Conservation (phyloP, 1,284 basidiomycete genomes). For the Leccinum angustisporum region DNA sequence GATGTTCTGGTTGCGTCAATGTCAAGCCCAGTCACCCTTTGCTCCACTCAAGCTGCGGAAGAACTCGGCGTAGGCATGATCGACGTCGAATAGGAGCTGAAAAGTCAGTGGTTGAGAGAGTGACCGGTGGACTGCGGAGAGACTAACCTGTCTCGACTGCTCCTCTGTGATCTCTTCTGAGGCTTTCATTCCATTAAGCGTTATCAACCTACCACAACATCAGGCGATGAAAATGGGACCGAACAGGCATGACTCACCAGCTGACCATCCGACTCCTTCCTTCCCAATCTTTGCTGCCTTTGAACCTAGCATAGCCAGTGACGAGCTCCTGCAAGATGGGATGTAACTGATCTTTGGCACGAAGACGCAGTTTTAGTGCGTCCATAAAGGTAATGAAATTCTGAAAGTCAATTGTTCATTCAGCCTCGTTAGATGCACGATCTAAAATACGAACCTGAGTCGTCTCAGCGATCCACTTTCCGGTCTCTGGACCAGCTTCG, state of each 20-base stretch:
- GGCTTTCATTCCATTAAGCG: constrained; percentile 95
- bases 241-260: constrained; percentile 58
- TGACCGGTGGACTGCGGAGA: background rate
- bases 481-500: constrained; percentile 81
- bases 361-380: constrained; percentile 87
- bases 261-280: constrained; percentile 90
- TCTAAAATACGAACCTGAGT: constrained; percentile 68
- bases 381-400: constrained; percentile 99
- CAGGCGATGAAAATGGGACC: background rate
- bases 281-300: constrained; percentile 92
- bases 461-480: constrained; percentile 97
- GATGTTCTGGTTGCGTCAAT: background rate
- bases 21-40: constrained; percentile 31
- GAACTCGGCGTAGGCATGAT: constrained; percentile 95
- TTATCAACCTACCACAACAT: constrained; percentile 74
- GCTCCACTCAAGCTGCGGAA: constrained; percentile 76
- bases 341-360: constrained; percentile 96
- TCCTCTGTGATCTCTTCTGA: constrained; percentile 97
- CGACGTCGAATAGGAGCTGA: constrained; percentile 94
- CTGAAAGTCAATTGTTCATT: constrained; percentile 39
- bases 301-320: constrained; percentile 88
- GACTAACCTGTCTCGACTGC: constrained; percentile 83
- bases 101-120: background rate
- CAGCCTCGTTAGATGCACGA: background rate
- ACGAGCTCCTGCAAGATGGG: constrained; percentile 94